Base-by-base conservation (phyloP, 1,139 yeast genomes). In the Pichia sp. region DNA sequence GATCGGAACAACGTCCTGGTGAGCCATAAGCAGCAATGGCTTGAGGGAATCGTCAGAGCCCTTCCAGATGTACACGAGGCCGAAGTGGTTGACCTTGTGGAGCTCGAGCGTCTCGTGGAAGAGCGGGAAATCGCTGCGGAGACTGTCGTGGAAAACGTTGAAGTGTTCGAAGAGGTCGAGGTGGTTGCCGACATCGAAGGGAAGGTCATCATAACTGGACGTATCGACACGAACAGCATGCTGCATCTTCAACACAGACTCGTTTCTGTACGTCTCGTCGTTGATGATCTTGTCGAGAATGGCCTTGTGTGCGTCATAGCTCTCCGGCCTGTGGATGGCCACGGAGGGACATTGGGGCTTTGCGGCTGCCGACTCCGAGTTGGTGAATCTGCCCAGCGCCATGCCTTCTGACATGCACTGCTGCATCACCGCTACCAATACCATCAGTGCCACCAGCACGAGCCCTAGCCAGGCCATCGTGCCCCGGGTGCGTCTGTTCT, bases 31-130 rank as follows among this genome's bases (percentile, higher is more conserved):
- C 52, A 76, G 55, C 1, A 76, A 50, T 4, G 81, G 81, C 55
- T 74, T 70, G 53, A 73, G 46, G 56, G 56, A 44, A 52, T 64
- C 55, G 66, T 74, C 46, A 56, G 68, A 64, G 19, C 95, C 95
- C 61, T 79, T 69, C 85, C 88, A 84, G 26, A 83, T 76, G 63
- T 74, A 81, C 18, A 87, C 75, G 54, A 87, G 70, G 0, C 90
- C 93, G 57, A 81, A 78, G 37, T 80, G 75, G 62, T 87, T 87
- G 49, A 87, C 82, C 37, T 71, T 74, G 47, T 81, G 82, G 31
- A 82, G 71, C 49, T 73, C 71, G 52, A 83, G 66, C 22, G 73
- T 62, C 41, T 70, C 58, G 62, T 80, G 78, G 16, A 85, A 78
- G 44, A 70, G 58, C 1, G 95, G 93, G 70, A 83, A 87, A 0